Evolutionary conservation across 169 alveolate species (phyloP), one percentile per base, ranked within the genome.

Genomic region (Eimeria praecox): DNA sequence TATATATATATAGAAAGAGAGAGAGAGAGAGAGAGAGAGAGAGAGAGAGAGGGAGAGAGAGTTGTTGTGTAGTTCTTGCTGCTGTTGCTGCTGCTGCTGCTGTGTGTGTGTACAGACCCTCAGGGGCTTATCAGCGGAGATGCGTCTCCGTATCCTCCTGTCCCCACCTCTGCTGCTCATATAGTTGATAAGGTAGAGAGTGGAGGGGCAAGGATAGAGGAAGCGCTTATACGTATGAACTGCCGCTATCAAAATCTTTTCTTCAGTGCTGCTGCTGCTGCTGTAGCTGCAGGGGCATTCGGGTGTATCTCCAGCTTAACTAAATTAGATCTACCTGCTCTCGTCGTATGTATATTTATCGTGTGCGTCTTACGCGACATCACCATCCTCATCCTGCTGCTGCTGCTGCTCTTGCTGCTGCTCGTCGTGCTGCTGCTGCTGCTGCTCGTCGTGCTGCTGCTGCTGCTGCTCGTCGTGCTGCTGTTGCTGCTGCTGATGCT

Each of bases 131-230:
- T 83, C 56, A 40, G 12, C 2, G 64, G 69, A 8, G 64, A 80
- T 64, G 35, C 89, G 0, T 80, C 89, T 30, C 89, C 89, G 33
- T 88, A 95, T 62, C 90, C 95, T 2, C 93, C 92, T 33, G 66
- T 88, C 9, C 95, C 96, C 35, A 44, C 96, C 18, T 88, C 96
- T 24, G 95, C 96, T 14, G 96, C 95, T 35, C 96, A 95, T 46
- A 24, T 95, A 14, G 97, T 97, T 4, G 97, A 95, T 66, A 98
- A 98, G 75, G 92, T 98, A 96, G 98, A 97, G 93, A 96, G 97
- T 66, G 99, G 99, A 35, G 99, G 99, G 33, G 99, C 98, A 64
- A 96, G 98, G 33, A 97, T 98, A 78, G 99, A 98, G 96, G 98
- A 98, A 94, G 97, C 99, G n/a, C 97, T 98, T 56, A 97, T 97